Evolutionary conservation across 306 rosid genomes (phyloP).

Genomic region (Ceratonia siliqua): DNA sequence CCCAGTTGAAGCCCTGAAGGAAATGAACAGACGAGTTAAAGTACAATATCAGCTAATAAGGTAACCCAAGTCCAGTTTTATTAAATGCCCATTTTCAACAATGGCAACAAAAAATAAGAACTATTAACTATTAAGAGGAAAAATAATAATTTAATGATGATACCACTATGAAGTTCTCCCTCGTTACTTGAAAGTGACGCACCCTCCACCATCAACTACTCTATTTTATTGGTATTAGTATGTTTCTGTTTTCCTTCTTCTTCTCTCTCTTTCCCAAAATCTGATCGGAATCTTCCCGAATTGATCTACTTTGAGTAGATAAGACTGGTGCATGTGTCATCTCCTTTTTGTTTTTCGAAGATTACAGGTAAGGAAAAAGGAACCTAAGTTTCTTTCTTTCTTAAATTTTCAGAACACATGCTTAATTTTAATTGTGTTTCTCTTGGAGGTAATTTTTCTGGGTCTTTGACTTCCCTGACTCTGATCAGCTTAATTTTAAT

Average conservation of each 20-base stretch:
- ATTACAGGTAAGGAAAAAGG: conserved; percentile 45
- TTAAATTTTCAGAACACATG: conserved; percentile 24
- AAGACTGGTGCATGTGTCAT: conserved; percentile 58
- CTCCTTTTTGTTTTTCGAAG: conserved; percentile 32
- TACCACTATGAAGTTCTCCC: conserved; percentile 11
- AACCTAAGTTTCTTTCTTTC: not conserved
- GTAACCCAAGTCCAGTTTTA: not conserved
- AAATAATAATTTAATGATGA: not conserved
- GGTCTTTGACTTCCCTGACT: conserved; percentile 4
- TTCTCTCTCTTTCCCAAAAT: conserved; percentile 23
- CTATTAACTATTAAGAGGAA: not conserved
- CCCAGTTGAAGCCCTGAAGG: not conserved
- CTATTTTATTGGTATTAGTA: not conserved
- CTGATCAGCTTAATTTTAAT: conserved; percentile 33
- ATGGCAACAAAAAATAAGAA: not conserved
- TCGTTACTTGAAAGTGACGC: conserved; percentile 49
- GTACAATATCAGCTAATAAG: not conserved
- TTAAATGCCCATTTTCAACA: not conserved
- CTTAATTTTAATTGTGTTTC: conserved; percentile 29
- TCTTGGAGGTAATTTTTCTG: conserved; percentile 27
- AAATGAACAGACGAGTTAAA: not conserved
- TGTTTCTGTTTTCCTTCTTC: not conserved
- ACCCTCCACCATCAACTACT: conserved; percentile 36
- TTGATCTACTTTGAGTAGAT: conserved; percentile 52
- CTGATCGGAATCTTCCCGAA: conserved; percentile 50